phyloP scores from a whole-genome alignment of 2,329 filamentous ascomycete species.

The Colletotrichum lindemuthianum region DNA sequence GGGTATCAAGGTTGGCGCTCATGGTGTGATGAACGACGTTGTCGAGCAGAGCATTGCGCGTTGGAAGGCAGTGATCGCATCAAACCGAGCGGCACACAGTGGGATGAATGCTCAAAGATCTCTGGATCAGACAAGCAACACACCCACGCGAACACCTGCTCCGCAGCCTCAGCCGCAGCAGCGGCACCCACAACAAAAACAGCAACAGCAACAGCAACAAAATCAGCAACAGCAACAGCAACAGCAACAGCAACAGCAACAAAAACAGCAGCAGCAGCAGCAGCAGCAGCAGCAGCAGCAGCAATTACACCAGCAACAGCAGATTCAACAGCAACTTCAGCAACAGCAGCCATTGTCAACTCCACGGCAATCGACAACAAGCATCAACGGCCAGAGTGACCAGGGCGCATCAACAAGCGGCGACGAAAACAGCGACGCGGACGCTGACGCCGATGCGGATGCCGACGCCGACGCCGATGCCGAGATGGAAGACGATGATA shows the following conservation, averaged over 20 bases:
- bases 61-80: constrained; percentile 70
- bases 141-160: constrained; percentile 38
- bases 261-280: constrained; percentile 40
- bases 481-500: constrained; percentile 69
- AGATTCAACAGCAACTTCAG: constrained; percentile 39
- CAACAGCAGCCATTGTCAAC: constrained; percentile 37
- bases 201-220: constrained; percentile 40
- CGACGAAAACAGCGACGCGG: constrained; percentile 58
- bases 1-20: constrained; percentile 49
- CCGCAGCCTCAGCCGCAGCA: constrained; percentile 20
- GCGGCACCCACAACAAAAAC: constrained; percentile 35
- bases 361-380: constrained; percentile 46
- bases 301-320: constrained; percentile 36
- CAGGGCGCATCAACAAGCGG: constrained; percentile 46
- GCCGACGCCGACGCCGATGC: constrained; percentile 53
- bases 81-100: constrained; percentile 53
- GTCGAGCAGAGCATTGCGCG: constrained; percentile 66
- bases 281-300: constrained; percentile 21
- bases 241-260: constrained; percentile 37
- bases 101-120: constrained; percentile 63
- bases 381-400: constrained; percentile 48
- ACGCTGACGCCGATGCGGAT: constrained; percentile 48
- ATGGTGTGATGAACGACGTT: constrained; percentile 56
- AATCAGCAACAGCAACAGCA: constrained; percentile 29
- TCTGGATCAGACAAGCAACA: constrained; percentile 49